Percentiles rank a stretch among this genome's conserved stretches.
These are phyloP conservation scores for Pleurotus giganteus DNA, from an alignment of 768 basidiomycete species.

Conservation along the genomic window DNA sequence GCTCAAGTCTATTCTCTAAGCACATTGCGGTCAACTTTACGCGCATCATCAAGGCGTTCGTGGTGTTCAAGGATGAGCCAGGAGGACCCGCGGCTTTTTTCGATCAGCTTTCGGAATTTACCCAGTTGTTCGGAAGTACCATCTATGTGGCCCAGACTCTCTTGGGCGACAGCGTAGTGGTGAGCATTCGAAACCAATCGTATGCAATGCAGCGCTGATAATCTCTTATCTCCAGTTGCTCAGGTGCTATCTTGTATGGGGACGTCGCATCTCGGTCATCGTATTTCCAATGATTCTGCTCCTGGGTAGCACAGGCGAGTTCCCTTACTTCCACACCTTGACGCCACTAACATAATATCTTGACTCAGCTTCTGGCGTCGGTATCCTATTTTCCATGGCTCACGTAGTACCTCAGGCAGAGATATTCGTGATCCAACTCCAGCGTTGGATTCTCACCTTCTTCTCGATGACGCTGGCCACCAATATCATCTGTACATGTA, in stretches of 20 bases:
- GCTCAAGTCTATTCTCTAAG: conserved; percentile 15
- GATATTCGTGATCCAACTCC: conserved; percentile 30
- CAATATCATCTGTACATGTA: conserved; percentile 35
- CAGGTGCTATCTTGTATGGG: conserved; percentile 32
- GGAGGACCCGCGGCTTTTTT: conserved; percentile 30
- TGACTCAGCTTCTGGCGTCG: conserved; percentile 24
- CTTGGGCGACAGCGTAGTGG: conserved; percentile 35
- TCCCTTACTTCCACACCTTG: neutral
- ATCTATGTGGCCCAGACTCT: conserved; percentile 35
- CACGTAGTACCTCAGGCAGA: conserved; percentile 22
- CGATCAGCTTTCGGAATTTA: conserved; percentile 30
- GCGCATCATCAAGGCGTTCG: conserved; percentile 34
- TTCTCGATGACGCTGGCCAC: conserved; percentile 35
- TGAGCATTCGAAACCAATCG: conserved; percentile 15
- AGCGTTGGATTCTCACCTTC: conserved; percentile 37
- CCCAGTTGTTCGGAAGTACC: conserved; percentile 34
- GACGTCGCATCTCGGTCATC: conserved; percentile 18
- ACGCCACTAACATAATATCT: neutral
- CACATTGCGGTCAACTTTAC: conserved; percentile 34
- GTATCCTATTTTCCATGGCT: conserved; percentile 30
- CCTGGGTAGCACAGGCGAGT: conserved; percentile 28
- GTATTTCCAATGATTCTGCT: conserved; percentile 27
- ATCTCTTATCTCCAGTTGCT: conserved; percentile 19
- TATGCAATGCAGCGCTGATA: neutral
- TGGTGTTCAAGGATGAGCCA: conserved; percentile 21